Percentiles rank a stretch among this genome's conserved stretches.
phyloP scores from a whole-genome alignment of 2,329 filamentous ascomycete species.

The Periglandula ipomoeae region DNA sequence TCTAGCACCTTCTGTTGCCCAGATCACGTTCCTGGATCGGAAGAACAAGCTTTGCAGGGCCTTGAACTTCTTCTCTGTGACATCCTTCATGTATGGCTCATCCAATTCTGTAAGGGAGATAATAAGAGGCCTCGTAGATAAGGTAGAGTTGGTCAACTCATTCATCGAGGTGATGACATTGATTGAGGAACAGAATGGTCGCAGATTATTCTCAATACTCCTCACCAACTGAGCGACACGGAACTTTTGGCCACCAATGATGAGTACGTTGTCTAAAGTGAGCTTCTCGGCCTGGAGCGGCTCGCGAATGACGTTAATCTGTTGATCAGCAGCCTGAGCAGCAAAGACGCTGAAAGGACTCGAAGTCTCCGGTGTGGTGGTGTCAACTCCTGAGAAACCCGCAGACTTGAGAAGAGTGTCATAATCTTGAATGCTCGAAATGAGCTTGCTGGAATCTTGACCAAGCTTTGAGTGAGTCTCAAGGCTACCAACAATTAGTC shows the following conservation, averaged over 20 bases:
- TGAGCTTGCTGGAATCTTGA: too few species aligned
- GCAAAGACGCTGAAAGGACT: too few species aligned
- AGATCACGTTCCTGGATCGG: not conserved
- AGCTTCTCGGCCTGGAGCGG: not conserved
- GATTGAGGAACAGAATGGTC: not conserved
- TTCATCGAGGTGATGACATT: not conserved
- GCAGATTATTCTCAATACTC: not conserved
- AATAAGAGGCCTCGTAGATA: not conserved
- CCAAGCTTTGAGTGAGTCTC: too few species aligned
- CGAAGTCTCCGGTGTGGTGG: not conserved
- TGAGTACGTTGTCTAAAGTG: too few species aligned
- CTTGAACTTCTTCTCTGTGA: not conserved
- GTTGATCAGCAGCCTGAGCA: conserved; percentile 3
- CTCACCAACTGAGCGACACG: not conserved
- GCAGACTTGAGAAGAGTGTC: not conserved
- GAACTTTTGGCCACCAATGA: not conserved
- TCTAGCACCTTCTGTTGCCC: not conserved
- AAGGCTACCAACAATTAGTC: conserved; percentile 1
- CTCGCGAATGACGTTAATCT: not conserved
- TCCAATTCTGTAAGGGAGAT: not conserved
- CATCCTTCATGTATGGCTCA: not conserved
- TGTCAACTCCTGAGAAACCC: conserved; percentile 7
- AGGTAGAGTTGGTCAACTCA: not conserved
- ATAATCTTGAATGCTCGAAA: not conserved
- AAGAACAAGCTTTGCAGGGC: not conserved